These are phyloP conservation scores for Wickerhamia fluorescens DNA, from an alignment of 805 yeast genomes.

Conservation along the genomic window DNA sequence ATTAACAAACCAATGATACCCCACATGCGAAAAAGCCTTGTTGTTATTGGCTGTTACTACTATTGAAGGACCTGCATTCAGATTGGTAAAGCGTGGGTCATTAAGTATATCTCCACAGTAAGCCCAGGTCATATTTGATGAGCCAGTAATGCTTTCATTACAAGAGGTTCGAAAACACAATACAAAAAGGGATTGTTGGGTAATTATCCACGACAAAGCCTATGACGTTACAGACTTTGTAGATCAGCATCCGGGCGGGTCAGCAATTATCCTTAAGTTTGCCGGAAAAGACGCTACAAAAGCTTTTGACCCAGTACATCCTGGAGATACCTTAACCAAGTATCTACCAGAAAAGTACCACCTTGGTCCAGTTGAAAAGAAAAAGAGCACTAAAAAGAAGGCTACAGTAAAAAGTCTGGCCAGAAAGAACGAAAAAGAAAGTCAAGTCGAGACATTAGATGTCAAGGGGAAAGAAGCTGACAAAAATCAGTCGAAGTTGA, in stretches of 20 bases:
- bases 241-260: conserved; percentile 57
- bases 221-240: conserved; percentile 67
- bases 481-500: no score
- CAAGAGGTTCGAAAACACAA: conserved; percentile 41
- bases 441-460: conserved; percentile 1
- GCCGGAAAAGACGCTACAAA: conserved; percentile 59
- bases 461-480: no score
- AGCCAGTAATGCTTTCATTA: background rate
- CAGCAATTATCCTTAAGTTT: conserved; percentile 45
- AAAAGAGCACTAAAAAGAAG: conserved; percentile 3
- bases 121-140: no score
- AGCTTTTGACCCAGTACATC: conserved; percentile 84
- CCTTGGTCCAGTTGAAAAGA: conserved; percentile 26
- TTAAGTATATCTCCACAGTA: no score
- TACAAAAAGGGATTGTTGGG: conserved; percentile 68
- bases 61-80: no score
- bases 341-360: conserved; percentile 43
- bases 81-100: no score
- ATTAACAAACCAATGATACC: no score
- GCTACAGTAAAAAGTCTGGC: background rate
- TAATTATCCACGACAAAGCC: conserved; percentile 69
- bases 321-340: conserved; percentile 74
- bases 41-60: no score
- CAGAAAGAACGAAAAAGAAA: background rate
- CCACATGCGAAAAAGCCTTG: no score